A percentile compares a stretch with the other conserved stretches of the same genome.
Evolutionary conservation across 768 basidiomycete species (phyloP).

Genomic region (Tephrocybe sp.): DNA sequence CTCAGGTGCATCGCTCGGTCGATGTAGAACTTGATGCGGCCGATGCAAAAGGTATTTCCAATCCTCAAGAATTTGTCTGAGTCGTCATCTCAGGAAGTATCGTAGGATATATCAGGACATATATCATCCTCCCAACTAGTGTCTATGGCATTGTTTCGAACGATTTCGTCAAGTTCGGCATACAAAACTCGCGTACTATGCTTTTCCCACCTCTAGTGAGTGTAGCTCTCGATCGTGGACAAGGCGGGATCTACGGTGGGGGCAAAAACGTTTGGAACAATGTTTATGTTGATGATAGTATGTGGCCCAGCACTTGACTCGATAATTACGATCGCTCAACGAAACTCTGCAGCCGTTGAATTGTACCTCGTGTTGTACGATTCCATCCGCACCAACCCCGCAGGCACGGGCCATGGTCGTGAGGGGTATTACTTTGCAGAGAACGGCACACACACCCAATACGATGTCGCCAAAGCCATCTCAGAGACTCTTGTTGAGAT

Average conservation of each 20-base stretch:
- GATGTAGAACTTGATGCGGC: constrained; percentile 45
- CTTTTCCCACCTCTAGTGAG: constrained; percentile 24
- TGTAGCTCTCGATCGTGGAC: constrained; percentile 27
- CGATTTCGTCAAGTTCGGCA: constrained; percentile 25
- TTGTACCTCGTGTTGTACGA: constrained; percentile 35
- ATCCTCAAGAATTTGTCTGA: neutral
- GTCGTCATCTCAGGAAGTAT: neutral
- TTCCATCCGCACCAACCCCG: constrained; percentile 26
- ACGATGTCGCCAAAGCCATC: constrained; percentile 42
- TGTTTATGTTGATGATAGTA: constrained; percentile 46
- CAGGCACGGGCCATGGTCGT: constrained; percentile 40
- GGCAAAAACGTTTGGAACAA: constrained; percentile 29
- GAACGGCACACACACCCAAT: constrained; percentile 46
- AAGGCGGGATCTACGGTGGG: constrained; percentile 23
- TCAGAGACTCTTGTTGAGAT: constrained; percentile 35
- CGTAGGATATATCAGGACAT: constrained; percentile 23
- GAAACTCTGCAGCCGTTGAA: constrained; percentile 34
- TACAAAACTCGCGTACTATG: constrained; percentile 26
- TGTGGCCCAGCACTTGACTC: too few relatives aligned
- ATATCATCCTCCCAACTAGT: constrained; percentile 25
- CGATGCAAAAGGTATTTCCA: constrained; percentile 43
- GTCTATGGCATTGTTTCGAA: constrained; percentile 27
- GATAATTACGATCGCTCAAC: too few relatives aligned
- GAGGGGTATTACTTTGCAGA: constrained; percentile 55
- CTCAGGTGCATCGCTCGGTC: constrained; percentile 46